A percentile compares a stretch with the other conserved stretches of the same genome.
These are phyloP conservation scores for Sporothrix humicola DNA, from an alignment of 2,329 filamentous ascomycete species.

Conservation along the genomic window DNA sequence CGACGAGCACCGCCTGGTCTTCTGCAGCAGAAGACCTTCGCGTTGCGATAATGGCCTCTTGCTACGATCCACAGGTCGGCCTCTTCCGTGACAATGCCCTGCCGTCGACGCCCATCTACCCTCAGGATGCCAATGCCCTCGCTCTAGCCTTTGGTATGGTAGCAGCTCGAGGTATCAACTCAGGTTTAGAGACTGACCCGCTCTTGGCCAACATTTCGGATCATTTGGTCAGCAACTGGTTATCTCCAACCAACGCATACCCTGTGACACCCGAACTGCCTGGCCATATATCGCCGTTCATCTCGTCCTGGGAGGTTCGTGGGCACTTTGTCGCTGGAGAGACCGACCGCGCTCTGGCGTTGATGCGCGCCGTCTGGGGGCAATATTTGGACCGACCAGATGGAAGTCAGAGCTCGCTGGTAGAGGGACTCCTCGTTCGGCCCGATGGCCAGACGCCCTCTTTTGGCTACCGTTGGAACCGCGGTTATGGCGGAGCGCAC, in stretches of 20 bases:
- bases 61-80: slow-evolving; percentile 56
- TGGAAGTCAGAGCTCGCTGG: slow-evolving; percentile 63
- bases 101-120: slow-evolving; percentile 56
- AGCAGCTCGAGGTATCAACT: slow-evolving; percentile 38
- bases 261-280: slow-evolving; percentile 62
- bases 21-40: slow-evolving; percentile 50
- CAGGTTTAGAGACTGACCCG: too few species aligned
- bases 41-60: slow-evolving; percentile 52
- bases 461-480: slow-evolving; percentile 60
- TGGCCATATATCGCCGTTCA: slow-evolving; percentile 63
- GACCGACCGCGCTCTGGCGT: slow-evolving; percentile 57
- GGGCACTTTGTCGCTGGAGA: slow-evolving; percentile 58
- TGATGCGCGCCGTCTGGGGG: slow-evolving; percentile 64
- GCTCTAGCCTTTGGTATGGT: slow-evolving; percentile 57
- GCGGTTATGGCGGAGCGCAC: slow-evolving; percentile 60
- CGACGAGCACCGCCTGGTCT: slow-evolving; percentile 48
- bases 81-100: slow-evolving; percentile 60
- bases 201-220: slow-evolving; percentile 49
- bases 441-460: slow-evolving; percentile 50
- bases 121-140: slow-evolving; percentile 66
- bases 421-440: slow-evolving; percentile 60
- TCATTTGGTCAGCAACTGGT: slow-evolving; percentile 58
- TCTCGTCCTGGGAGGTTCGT: slow-evolving; percentile 64
- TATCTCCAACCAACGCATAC: slow-evolving; percentile 45
- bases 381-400: slow-evolving; percentile 64